phyloP scores from a whole-genome alignment of 2,329 filamentous ascomycete genomes.

The Alternaria alternata region DNA sequence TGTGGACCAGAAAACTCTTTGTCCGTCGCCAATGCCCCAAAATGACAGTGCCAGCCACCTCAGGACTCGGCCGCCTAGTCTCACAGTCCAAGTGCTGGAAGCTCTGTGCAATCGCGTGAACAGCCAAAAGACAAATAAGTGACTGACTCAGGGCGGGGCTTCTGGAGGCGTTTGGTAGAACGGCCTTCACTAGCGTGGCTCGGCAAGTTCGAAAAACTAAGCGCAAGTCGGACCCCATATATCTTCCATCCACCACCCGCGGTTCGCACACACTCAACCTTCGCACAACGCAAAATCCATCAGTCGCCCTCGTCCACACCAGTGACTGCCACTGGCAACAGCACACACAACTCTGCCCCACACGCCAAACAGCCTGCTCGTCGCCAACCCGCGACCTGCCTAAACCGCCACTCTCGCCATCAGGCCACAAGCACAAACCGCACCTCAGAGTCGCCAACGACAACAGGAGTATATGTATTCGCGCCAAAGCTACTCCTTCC shows the following conservation, averaged over 20 bases:
- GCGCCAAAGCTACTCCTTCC: constrained; percentile 93
- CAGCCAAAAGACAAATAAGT: not conserved
- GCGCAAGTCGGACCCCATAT: constrained; percentile 23
- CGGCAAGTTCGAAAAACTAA: constrained; percentile 26
- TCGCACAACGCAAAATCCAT: constrained; percentile 32
- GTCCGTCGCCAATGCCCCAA: constrained; percentile 1
- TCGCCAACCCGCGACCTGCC: constrained; percentile 41
- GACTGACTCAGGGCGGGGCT: constrained; percentile 6
- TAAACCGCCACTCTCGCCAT: constrained; percentile 46
- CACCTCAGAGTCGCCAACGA: constrained; percentile 39
- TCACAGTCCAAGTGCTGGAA: not conserved
- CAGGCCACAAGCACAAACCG: constrained; percentile 41
- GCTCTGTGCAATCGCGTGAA: not conserved
- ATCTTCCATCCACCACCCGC: constrained; percentile 25
- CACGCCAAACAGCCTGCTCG: constrained; percentile 17
- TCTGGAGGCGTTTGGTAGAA: constrained; percentile 12
- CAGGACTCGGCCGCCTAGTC: not conserved
- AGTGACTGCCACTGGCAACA: constrained; percentile 33
- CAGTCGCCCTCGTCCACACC: constrained; percentile 25
- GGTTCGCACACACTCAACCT: constrained; percentile 28
- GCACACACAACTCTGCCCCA: not conserved
- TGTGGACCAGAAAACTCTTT: constrained; percentile 2
- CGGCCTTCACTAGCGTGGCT: constrained; percentile 18
- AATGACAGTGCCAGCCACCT: not conserved
- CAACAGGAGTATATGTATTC: constrained; percentile 93